Conservation (phyloP, 129 eudicot genomes). For the Saposhnikovia divaricata region DNA sequence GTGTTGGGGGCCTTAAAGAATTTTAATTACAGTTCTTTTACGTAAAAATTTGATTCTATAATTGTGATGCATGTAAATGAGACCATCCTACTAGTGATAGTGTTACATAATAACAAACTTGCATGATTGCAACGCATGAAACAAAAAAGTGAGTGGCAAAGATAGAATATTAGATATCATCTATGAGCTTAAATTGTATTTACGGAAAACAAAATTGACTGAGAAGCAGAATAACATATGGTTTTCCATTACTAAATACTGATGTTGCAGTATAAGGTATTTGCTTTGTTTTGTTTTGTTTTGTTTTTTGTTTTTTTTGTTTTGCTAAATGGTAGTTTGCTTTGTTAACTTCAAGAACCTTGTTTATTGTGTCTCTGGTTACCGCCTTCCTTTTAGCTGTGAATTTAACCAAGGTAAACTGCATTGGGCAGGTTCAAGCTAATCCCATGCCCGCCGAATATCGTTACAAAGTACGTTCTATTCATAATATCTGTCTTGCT, state of each 20-base stretch:
- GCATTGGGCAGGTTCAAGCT: slow-evolving; percentile 51
- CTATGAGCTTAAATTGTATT: neutral
- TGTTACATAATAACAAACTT: neutral
- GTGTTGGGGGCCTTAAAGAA: neutral
- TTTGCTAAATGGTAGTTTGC: neutral
- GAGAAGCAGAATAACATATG: neutral
- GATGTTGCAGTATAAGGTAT: neutral
- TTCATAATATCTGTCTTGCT: too few relatives aligned
- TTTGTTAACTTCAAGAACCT: neutral
- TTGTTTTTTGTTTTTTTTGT: too few relatives aligned
- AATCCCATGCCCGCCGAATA: slow-evolving; percentile 81
- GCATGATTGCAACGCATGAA: neutral
- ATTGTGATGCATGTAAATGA: neutral
- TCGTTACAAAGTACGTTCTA: slow-evolving; percentile 53
- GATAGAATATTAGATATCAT: neutral
- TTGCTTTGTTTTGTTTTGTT: too few relatives aligned
- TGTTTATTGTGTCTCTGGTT: neutral
- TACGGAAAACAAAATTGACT: neutral
- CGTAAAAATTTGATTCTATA: neutral
- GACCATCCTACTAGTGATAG: neutral
- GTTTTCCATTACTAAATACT: neutral
- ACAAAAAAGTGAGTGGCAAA: neutral
- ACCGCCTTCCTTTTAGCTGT: neutral
- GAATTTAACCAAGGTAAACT: neutral
- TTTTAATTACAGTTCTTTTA: neutral